phyloP scores from a whole-genome alignment of 441 rosid species.

The Breynia disticha region DNA sequence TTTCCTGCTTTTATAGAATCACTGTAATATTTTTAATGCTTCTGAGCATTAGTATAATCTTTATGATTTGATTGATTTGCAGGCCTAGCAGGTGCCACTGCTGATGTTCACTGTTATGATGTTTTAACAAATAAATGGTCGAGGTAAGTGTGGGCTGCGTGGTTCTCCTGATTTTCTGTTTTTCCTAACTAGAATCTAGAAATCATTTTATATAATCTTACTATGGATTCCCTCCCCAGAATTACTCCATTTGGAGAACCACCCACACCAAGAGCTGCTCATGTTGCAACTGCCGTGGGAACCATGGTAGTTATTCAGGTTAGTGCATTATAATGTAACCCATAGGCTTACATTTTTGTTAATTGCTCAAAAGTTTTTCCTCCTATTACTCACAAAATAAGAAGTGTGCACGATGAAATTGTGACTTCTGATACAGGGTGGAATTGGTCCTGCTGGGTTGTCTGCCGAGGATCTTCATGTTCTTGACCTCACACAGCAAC shows the following conservation, averaged over 20 bases:
- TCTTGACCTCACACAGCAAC: slow-evolving; percentile 90
- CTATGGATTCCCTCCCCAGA: slow-evolving; percentile 26
- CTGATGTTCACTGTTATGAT: slow-evolving; percentile 95
- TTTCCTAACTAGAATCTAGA: slow-evolving; percentile 2
- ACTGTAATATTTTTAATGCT: slow-evolving; percentile 4
- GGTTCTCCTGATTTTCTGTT: not conserved
- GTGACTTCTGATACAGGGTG: slow-evolving; percentile 54
- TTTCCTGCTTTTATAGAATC: slow-evolving; percentile 1
- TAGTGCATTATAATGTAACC: slow-evolving; percentile 11
- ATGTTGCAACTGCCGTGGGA: slow-evolving; percentile 97
- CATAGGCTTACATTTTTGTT: not conserved
- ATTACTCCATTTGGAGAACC: slow-evolving; percentile 90
- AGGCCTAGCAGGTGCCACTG: slow-evolving; percentile 98
- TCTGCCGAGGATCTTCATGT: slow-evolving; percentile 99
- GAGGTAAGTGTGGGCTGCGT: slow-evolving; percentile 38
- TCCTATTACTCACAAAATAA: slow-evolving; percentile 3
- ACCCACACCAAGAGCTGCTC: slow-evolving; percentile 98
- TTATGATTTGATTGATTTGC: slow-evolving; percentile 32
- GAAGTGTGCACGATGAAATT: not conserved
- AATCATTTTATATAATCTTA: not conserved
- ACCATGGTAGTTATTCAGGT: slow-evolving; percentile 99
- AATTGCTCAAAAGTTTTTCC: slow-evolving; percentile 2
- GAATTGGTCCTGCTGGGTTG: slow-evolving; percentile 98
- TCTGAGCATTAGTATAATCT: slow-evolving; percentile 11
- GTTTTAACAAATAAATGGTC: slow-evolving; percentile 91